phyloP scores from a whole-genome alignment of 208 protist species.

The Endotrypanum monterogeii region DNA sequence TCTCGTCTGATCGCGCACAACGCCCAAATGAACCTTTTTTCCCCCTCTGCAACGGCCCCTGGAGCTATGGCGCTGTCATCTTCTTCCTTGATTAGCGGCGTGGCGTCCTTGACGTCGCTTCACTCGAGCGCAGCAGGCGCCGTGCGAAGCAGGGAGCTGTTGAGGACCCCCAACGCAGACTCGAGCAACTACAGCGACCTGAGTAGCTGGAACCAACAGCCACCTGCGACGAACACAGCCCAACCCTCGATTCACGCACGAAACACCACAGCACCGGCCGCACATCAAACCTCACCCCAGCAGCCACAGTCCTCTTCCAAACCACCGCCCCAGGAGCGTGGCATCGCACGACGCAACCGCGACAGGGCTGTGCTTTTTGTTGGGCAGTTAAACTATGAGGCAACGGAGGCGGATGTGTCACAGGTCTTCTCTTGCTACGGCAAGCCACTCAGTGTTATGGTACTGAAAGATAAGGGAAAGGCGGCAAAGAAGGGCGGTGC shows the following conservation, averaged over 20 bases:
- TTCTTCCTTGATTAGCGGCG: background rate
- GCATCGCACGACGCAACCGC: constrained; percentile 35
- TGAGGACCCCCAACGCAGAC: background rate
- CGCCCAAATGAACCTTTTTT: background rate
- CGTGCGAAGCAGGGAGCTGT: background rate
- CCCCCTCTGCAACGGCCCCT: too few relatives aligned
- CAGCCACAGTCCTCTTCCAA: background rate
- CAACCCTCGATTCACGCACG: background rate
- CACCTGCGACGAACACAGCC: background rate
- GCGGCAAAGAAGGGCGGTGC: background rate
- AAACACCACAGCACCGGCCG: background rate
- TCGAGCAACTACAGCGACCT: background rate
- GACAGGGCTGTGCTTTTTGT: constrained; percentile 60
- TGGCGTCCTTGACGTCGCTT: background rate
- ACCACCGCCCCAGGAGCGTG: constrained; percentile 6
- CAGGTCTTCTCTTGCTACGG: constrained; percentile 77
- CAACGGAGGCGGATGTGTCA: constrained; percentile 56
- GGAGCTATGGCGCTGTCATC: background rate
- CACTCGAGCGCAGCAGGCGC: background rate
- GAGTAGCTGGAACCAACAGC: background rate
- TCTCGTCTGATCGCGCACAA: background rate
- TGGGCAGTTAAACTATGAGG: constrained; percentile 72
- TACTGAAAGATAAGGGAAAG: constrained; percentile 51
- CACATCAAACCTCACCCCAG: background rate
- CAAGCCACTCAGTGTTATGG: constrained; percentile 64